Evolutionary conservation across 306 rosid species (phyloP).

Genomic region (Lablab purpureus): DNA sequence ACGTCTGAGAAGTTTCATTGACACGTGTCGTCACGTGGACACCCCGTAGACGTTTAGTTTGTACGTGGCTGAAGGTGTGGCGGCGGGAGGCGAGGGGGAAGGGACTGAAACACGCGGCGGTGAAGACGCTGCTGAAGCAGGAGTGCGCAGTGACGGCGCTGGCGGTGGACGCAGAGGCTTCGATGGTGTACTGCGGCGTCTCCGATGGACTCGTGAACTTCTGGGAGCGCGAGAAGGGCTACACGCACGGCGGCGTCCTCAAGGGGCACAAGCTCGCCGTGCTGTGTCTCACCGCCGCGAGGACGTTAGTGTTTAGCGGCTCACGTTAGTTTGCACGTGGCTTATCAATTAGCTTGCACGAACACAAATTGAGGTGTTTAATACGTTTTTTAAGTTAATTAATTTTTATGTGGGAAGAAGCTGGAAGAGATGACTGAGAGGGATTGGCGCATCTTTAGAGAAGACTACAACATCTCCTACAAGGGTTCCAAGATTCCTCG

Average conservation of each 20-base stretch:
- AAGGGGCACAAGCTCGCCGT: conserved; percentile 86
- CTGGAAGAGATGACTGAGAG: too few relatives aligned
- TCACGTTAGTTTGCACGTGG: too few relatives aligned
- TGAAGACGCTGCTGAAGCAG: conserved; percentile 69
- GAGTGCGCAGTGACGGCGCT: conserved; percentile 89
- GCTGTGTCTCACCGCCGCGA: conserved; percentile 72
- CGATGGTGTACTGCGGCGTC: conserved; percentile 76
- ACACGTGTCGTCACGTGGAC: too few relatives aligned
- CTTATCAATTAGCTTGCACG: too few relatives aligned
- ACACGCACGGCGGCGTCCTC: conserved; percentile 73
- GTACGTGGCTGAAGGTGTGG: conserved; percentile 87
- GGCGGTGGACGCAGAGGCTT: conserved; percentile 56
- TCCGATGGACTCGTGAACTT: conserved; percentile 83
- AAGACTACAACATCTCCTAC: too few relatives aligned
- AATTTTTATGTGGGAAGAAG: too few relatives aligned
- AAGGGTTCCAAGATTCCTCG: too few relatives aligned
- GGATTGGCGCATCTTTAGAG: too few relatives aligned
- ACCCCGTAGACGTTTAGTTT: too few relatives aligned
- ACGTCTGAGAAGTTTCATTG: too few relatives aligned
- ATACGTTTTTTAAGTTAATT: too few relatives aligned
- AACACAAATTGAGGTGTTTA: too few relatives aligned
- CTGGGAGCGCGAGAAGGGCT: conserved; percentile 70
- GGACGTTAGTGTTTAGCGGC: conserved; percentile 73
- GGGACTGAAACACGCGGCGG: conserved; percentile 57
- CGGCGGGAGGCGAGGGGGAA: conserved; percentile 56